Conservation (phyloP, 2,329 filamentous ascomycete genomes). For the Nigrospora osmanthi region DNA sequence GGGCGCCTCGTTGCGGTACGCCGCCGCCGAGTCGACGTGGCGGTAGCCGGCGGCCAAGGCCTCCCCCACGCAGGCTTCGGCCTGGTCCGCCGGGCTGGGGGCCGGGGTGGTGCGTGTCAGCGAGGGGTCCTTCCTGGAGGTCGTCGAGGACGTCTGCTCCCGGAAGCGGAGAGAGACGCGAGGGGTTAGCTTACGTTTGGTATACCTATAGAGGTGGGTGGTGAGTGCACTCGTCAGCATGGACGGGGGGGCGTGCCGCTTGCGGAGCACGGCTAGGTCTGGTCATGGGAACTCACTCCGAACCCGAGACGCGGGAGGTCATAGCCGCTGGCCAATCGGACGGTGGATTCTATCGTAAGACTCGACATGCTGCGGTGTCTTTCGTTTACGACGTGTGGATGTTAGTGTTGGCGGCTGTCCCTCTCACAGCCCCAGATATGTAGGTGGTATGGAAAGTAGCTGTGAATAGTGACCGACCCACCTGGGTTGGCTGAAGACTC, state of each 20-base stretch:
- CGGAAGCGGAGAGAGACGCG: not conserved
- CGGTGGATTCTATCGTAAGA: slow-evolving; percentile 35
- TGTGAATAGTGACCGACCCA: not conserved
- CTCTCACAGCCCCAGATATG: no score
- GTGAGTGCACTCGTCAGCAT: slow-evolving; percentile 2
- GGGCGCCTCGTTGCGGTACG: slow-evolving; percentile 42
- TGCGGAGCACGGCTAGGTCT: not conserved
- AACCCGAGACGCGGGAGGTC: slow-evolving; percentile 45
- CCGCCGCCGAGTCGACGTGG: slow-evolving; percentile 47
- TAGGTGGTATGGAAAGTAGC: not conserved
- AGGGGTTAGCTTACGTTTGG: slow-evolving; percentile 34
- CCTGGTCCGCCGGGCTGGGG: slow-evolving; percentile 24
- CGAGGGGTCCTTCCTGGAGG: not conserved
- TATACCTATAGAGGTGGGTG: slow-evolving; percentile 35
- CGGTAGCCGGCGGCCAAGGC: slow-evolving; percentile 45
- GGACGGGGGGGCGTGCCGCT: not conserved
- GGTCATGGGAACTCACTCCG: slow-evolving; percentile 35
- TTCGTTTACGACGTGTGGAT: not conserved
- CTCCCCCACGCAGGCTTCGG: slow-evolving; percentile 29
- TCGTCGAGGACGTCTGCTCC: not conserved
- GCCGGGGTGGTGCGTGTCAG: slow-evolving; percentile 5
- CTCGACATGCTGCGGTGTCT: slow-evolving; percentile 33
- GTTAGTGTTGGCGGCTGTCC: no score
- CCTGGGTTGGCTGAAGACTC: not conserved
- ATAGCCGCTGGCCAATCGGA: slow-evolving; percentile 48